phyloP scores from a whole-genome alignment of 2,329 filamentous ascomycete genomes.

The Neospermospora avenae region DNA sequence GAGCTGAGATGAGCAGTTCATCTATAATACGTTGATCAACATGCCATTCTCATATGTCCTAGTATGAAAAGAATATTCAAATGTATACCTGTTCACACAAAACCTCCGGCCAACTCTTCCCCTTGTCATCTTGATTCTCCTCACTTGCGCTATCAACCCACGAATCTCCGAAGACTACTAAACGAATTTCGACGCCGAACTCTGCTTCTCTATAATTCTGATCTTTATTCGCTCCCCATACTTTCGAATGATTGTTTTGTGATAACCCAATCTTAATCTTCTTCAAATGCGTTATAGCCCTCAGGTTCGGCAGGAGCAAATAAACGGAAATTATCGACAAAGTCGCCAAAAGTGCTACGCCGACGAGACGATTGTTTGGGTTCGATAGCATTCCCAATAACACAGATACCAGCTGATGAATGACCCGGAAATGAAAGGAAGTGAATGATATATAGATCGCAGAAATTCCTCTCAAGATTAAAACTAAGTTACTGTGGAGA shows the following conservation, averaged over 20 bases:
- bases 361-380: conserved; percentile 24
- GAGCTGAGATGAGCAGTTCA: conserved; percentile 31
- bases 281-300: conserved; percentile 21
- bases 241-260: conserved; percentile 18
- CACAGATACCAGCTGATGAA: not conserved
- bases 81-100: conserved; percentile 32
- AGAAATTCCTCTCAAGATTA: not conserved
- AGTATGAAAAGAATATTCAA: too few relatives aligned
- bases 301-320: conserved; percentile 20
- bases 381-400: conserved; percentile 9
- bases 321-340: conserved; percentile 26
- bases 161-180: conserved; percentile 35
- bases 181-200: conserved; percentile 17
- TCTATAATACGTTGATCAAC: conserved; percentile 19
- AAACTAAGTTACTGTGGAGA: too few relatives aligned
- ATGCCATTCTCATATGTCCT: not conserved
- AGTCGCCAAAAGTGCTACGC: conserved; percentile 21
- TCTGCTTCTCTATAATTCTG: conserved; percentile 7
- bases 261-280: conserved; percentile 22
- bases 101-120: conserved; percentile 30
- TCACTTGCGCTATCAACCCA: conserved; percentile 31
- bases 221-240: conserved; percentile 24
- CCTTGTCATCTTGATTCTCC: conserved; percentile 18
- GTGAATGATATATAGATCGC: not conserved
- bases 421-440: not conserved